Percentiles rank a stretch among this genome's conserved stretches.
phyloP scores from a whole-genome alignment of 768 basidiomycete genomes.

The Gautieria morchelliformis region DNA sequence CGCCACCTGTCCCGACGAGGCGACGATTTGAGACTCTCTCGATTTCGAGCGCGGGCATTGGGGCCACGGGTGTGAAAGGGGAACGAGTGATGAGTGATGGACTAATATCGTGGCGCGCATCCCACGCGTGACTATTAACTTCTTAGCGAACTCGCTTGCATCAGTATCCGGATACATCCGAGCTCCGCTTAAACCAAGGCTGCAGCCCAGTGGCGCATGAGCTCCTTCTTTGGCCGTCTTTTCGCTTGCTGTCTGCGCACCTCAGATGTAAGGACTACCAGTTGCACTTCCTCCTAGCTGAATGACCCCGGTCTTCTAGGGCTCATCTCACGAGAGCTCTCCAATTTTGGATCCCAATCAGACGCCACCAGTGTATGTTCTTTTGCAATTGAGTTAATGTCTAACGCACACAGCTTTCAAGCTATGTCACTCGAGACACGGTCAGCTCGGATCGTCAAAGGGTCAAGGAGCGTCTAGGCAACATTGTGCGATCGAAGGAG shows the following conservation, averaged over 20 bases:
- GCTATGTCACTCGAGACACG: constrained; percentile 3
- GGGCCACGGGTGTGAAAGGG: neutral
- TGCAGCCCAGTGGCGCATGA: neutral
- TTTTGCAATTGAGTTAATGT: neutral
- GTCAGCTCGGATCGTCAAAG: neutral
- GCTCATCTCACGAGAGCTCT: neutral
- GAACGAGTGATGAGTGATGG: neutral
- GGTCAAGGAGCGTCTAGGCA: constrained; percentile 4
- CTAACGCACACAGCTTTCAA: neutral
- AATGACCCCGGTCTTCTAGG: too few species aligned
- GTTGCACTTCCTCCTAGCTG: neutral
- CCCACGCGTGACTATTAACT: neutral
- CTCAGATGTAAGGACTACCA: neutral
- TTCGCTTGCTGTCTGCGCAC: neutral
- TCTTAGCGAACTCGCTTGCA: neutral
- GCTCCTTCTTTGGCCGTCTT: neutral
- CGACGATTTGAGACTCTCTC: neutral
- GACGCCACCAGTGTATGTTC: neutral
- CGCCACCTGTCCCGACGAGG: too few species aligned
- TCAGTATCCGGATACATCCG: neutral
- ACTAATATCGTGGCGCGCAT: neutral
- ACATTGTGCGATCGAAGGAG: constrained; percentile 5
- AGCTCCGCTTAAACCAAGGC: neutral
- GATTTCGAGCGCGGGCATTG: neutral
- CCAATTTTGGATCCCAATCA: neutral